These are phyloP conservation scores for Prunus mira DNA, from an alignment of 306 rosid species.

Conservation along the genomic window DNA sequence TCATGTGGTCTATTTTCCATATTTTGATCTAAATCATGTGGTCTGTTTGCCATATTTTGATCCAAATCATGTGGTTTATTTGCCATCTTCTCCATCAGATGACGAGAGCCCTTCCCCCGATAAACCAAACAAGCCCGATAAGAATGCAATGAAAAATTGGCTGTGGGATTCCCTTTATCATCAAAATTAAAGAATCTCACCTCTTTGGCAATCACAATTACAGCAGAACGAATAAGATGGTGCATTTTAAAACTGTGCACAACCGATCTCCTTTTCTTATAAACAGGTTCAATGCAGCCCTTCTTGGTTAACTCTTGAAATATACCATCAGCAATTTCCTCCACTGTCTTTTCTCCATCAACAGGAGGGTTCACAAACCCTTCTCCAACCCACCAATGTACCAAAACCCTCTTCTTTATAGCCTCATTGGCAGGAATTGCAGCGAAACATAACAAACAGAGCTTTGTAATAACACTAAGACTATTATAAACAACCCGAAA, in stretches of 20 bases:
- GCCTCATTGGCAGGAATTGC: slow-evolving; percentile 27
- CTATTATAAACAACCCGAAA: background rate
- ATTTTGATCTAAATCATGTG: no score
- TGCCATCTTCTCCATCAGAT: no score
- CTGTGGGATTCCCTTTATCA: background rate
- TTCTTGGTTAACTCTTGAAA: background rate
- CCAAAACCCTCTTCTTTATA: slow-evolving; percentile 27
- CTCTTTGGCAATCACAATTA: slow-evolving; percentile 16
- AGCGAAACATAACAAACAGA: slow-evolving; percentile 28
- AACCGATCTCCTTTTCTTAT: background rate
- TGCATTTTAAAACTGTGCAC: slow-evolving; percentile 11
- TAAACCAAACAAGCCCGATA: slow-evolving; percentile 12
- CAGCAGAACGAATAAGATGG: slow-evolving; percentile 29
- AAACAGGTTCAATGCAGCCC: slow-evolving; percentile 22
- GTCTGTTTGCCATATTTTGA: no score
- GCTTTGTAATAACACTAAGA: background rate
- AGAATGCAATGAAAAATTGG: background rate
- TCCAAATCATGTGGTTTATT: no score
- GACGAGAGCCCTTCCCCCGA: background rate
- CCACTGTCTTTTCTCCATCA: background rate
- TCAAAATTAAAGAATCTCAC: slow-evolving; percentile 14
- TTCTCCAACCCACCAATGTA: slow-evolving; percentile 42
- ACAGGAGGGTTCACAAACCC: background rate
- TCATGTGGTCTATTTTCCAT: background rate
- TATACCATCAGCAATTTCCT: slow-evolving; percentile 8